These are phyloP conservation scores for Apophysomyces trapeziformis DNA, from an alignment of 371 early-diverging fungal species.

Conservation along the genomic window DNA sequence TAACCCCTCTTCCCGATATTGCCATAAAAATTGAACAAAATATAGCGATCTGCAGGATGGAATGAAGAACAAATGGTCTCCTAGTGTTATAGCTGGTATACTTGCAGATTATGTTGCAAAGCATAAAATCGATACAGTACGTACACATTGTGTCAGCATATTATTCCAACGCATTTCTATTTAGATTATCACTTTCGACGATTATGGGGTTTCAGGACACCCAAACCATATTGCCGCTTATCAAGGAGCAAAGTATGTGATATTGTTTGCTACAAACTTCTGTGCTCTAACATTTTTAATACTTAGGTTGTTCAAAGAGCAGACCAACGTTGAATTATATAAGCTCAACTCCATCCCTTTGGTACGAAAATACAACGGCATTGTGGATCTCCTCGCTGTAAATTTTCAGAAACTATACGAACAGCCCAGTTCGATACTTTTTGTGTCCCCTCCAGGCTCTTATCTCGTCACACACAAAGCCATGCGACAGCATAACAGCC, in stretches of 20 bases:
- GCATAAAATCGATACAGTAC: constrained; percentile 69
- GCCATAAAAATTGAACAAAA: constrained; percentile 9
- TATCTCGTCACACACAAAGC: constrained; percentile 63
- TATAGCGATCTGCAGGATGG: constrained; percentile 77
- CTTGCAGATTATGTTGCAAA: constrained; percentile 65
- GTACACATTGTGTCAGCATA: constrained; percentile 11
- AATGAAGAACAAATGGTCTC: constrained; percentile 74
- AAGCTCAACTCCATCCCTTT: constrained; percentile 66
- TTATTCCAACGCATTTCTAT: not conserved
- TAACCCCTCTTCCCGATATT: constrained; percentile 31
- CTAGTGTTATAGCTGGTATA: constrained; percentile 56
- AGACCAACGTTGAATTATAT: constrained; percentile 47
- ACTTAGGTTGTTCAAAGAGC: constrained; percentile 6
- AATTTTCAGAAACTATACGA: constrained; percentile 10
- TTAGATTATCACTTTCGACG: constrained; percentile 94
- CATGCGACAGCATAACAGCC: constrained; percentile 87
- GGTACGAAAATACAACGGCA: constrained; percentile 78
- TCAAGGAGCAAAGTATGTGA: constrained; percentile 73
- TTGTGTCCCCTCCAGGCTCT: constrained; percentile 59
- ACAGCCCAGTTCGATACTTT: constrained; percentile 31
- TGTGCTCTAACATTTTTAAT: constrained; percentile 7
- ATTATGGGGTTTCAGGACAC: constrained; percentile 91
- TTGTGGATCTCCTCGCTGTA: constrained; percentile 56
- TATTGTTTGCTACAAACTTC: not conserved
- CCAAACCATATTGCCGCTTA: constrained; percentile 90